phyloP scores from a whole-genome alignment of 768 basidiomycete genomes.

The Leccinum variicolor region DNA sequence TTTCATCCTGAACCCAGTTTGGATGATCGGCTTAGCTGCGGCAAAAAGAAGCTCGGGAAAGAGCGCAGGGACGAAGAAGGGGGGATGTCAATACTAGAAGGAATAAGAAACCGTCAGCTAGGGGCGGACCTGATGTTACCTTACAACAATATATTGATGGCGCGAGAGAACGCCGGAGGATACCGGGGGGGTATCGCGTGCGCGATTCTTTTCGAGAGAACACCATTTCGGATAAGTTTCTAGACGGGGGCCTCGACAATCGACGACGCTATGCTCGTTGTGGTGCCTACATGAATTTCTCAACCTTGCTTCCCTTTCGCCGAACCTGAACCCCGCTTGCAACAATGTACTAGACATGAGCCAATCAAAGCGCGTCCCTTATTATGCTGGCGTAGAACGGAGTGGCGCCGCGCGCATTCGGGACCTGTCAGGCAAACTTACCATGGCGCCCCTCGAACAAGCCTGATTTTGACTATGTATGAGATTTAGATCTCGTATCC shows the following conservation, averaged over 20 bases:
- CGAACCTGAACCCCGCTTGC: slow-evolving; percentile 8
- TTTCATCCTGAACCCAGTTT: slow-evolving; percentile 13
- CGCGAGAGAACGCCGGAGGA: slow-evolving; percentile 16
- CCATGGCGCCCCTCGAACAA: slow-evolving; percentile 17
- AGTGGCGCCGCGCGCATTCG: not conserved
- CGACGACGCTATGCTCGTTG: not conserved
- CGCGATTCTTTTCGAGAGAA: slow-evolving; percentile 1
- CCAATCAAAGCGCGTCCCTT: slow-evolving; percentile 10
- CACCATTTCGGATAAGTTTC: not conserved
- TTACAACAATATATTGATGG: slow-evolving; percentile 11
- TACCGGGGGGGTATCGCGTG: slow-evolving; percentile 12
- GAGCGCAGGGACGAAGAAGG: slow-evolving; percentile 13
- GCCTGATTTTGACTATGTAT: slow-evolving; percentile 22
- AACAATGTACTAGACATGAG: slow-evolving; percentile 10
- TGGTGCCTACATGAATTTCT: not conserved
- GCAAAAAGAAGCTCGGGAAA: slow-evolving; percentile 19
- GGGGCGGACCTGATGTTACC: slow-evolving; percentile 4
- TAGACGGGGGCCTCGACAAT: slow-evolving; percentile 1
- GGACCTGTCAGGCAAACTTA: slow-evolving; percentile 5
- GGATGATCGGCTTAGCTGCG: slow-evolving; percentile 24
- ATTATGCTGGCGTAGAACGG: slow-evolving; percentile 1
- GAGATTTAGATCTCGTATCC: slow-evolving; percentile 15
- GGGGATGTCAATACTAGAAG: slow-evolving; percentile 9
- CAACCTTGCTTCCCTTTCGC: slow-evolving; percentile 3
- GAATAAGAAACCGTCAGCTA: slow-evolving; percentile 8